Evolutionary conservation across 2,329 filamentous ascomycete genomes (phyloP), one percentile per base, ranked within the genome.

Genomic region (Aspergillus ustus): DNA sequence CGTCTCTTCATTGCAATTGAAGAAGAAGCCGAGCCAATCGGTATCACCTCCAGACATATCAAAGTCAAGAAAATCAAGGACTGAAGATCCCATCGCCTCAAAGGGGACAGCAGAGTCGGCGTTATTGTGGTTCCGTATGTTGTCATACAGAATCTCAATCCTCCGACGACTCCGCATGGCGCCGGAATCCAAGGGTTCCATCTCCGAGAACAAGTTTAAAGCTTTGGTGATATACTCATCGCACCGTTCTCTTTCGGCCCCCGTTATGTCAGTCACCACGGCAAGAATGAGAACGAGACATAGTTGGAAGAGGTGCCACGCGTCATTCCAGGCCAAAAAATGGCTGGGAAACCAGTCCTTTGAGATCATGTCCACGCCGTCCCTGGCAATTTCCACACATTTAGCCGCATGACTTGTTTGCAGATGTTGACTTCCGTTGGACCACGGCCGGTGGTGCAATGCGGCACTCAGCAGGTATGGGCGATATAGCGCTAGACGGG

Each of bases 401-500:
- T 40, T 40, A 11, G 11, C 34, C 15, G 34, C 34, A 13, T 40
- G 34, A 11, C 34, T 13, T 13, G 34, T 17, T 15, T 40, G 34
- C 11, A 11, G 34, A 5, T 40, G 11, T 13, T 15, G 34, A 13
- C 13, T 40, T 4, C 34, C 34, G 15, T 40, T 1, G 34, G 34
- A 40, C 34, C 34, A 40, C 1, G 8, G 34, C 15, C 34, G 13
- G 9, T 13, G 34, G 34, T 40, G 34, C 11, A 40, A 15, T 40
- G 34, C 34, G 8, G 34, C 11, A 46, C 52, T 56, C 11, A 56
- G 13, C 1, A 56, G 52, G 19, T 29, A 56, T 5, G 52, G 34
- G 4, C 52, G 52, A 15, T 45, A 56, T 11, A 56, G 52, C 2
- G 52, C 45, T 22, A 56, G 20, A 5, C 52, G 52, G 13, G 52